Conservation (phyloP, 768 basidiomycete genomes). For the Tricholoma bakamatsutake region DNA sequence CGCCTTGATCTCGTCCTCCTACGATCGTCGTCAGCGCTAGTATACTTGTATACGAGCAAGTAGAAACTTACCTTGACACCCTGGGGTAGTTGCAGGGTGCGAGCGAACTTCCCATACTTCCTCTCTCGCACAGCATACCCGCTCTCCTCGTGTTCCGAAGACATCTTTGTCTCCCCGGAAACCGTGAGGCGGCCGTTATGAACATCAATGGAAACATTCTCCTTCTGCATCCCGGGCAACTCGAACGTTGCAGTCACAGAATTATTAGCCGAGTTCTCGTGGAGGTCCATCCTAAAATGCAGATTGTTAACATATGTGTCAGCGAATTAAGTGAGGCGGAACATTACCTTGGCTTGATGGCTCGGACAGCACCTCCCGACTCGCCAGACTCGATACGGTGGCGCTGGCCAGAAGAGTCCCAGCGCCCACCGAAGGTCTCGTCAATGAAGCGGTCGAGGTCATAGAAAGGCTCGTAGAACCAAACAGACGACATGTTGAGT, state of each 20-base stretch:
- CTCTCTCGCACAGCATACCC: slow-evolving; percentile 40
- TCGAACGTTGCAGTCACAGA: slow-evolving; percentile 47
- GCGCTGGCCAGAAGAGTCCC: not conserved
- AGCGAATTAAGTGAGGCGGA: too few relatives aligned
- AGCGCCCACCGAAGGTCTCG: slow-evolving; percentile 18
- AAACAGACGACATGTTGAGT: slow-evolving; percentile 17
- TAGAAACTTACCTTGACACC: slow-evolving; percentile 35
- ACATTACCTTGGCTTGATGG: slow-evolving; percentile 7
- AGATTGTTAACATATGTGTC: not conserved
- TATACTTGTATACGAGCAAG: not conserved
- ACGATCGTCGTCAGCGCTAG: not conserved
- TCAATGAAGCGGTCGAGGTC: slow-evolving; percentile 39
- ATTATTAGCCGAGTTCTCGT: slow-evolving; percentile 34
- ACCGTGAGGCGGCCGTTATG: slow-evolving; percentile 39
- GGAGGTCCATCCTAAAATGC: slow-evolving; percentile 40
- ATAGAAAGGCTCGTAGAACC: slow-evolving; percentile 33
- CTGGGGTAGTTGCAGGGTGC: slow-evolving; percentile 39
- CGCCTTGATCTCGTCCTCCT: slow-evolving; percentile 10
- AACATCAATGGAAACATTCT: slow-evolving; percentile 39
- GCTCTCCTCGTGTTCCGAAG: slow-evolving; percentile 23
- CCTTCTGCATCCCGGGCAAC: slow-evolving; percentile 46
- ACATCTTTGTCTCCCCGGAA: slow-evolving; percentile 32
- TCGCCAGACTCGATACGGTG: not conserved
- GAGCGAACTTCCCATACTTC: slow-evolving; percentile 38
- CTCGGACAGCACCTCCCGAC: not conserved